phyloP scores from a whole-genome alignment of 257 asterid species.

The Cruciata laevipes region DNA sequence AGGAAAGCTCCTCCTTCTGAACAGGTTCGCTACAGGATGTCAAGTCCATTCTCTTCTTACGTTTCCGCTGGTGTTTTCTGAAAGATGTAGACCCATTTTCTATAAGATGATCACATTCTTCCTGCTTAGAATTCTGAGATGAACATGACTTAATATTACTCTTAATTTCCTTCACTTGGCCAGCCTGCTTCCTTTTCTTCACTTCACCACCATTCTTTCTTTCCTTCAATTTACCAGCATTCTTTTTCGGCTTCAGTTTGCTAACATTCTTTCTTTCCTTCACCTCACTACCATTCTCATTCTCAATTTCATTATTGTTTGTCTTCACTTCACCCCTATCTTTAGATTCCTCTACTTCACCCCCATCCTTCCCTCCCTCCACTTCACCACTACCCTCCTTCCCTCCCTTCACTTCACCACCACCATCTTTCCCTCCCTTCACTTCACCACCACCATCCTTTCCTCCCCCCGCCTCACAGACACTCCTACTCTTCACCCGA shows the following conservation, averaged over 20 bases:
- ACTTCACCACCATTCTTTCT: not conserved
- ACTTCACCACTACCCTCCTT: conserved; percentile 6
- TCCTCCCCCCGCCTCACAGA: conserved; percentile 30
- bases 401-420: not conserved
- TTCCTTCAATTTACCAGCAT: conserved; percentile 1
- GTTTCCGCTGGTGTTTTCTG: conserved; percentile 34
- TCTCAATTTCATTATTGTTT: not conserved
- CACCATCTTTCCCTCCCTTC: not conserved
- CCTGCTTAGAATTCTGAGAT: conserved; percentile 30
- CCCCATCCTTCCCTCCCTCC: not conserved
- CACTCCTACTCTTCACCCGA: conserved; percentile 28
- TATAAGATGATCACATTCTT: conserved; percentile 22
- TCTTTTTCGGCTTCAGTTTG: not conserved
- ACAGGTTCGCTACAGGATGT: conserved; percentile 28
- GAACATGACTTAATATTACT: conserved; percentile 25
- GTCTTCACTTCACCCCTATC: not conserved
- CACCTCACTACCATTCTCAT: not conserved
- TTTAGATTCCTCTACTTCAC: not conserved
- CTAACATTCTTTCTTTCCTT: conserved; percentile 4
- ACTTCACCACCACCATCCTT: conserved; percentile 14
- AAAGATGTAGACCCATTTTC: conserved; percentile 32
- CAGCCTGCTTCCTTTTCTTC: conserved; percentile 11
- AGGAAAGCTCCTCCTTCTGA: conserved; percentile 37
- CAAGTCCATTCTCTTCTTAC: conserved; percentile 44
- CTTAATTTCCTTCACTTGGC: conserved; percentile 30